Evolutionary conservation across 768 basidiomycete genomes (phyloP).

Genomic region (Leccinellum luteum): DNA sequence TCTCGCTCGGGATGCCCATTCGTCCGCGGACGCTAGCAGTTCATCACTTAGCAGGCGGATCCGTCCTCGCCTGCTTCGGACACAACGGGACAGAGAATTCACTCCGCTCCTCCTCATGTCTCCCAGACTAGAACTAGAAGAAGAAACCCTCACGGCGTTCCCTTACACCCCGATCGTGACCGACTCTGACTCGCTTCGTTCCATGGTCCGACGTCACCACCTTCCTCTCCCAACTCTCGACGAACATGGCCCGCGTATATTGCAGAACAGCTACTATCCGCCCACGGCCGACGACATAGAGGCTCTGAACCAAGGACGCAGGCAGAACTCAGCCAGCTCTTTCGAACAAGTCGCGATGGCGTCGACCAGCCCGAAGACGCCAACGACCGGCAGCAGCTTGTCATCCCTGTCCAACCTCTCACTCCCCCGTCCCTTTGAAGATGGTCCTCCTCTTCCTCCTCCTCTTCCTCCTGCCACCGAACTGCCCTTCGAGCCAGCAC

Average conservation of each 20-base stretch:
- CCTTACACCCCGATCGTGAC: not conserved
- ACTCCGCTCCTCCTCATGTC: constrained; percentile 24
- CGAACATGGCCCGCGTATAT: constrained; percentile 1
- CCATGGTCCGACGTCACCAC: not conserved
- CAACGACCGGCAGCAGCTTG: constrained; percentile 6
- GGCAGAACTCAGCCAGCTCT: constrained; percentile 12
- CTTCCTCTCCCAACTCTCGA: not conserved
- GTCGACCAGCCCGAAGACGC: not conserved
- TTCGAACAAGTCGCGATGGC: constrained; percentile 21
- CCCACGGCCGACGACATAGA: not conserved
- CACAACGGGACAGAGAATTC: constrained; percentile 14
- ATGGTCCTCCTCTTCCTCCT: constrained; percentile 4
- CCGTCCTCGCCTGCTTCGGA: constrained; percentile 7
- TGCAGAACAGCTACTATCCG: not conserved
- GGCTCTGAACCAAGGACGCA: not conserved
- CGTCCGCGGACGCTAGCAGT: not conserved
- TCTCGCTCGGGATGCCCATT: not conserved
- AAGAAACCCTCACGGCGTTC: constrained; percentile 1
- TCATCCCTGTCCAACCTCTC: constrained; percentile 16
- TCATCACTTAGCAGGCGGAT: not conserved
- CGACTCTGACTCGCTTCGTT: not conserved
- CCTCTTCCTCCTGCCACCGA: not conserved
- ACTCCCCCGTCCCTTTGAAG: constrained; percentile 23
- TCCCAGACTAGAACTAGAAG: constrained; percentile 3
- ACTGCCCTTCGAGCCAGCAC: not conserved